Evolutionary conservation across 2,329 filamentous ascomycete genomes (phyloP).

Genomic region (Chaetothyriales sp.): DNA sequence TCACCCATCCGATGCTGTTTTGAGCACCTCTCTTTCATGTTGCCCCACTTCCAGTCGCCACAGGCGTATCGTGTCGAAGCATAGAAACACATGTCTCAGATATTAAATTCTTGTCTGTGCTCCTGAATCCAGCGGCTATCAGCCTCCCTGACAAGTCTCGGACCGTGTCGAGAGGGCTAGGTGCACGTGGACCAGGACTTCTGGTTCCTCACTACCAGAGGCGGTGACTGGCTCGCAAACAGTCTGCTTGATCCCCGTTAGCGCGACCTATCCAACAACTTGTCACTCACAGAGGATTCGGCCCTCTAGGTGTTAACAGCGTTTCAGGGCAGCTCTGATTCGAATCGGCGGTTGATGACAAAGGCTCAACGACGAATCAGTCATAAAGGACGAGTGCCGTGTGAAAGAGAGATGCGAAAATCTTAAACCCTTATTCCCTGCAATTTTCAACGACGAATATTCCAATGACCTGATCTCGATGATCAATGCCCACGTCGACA

Average conservation of each 20-base stretch:
- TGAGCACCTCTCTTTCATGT: slow-evolving; percentile 16
- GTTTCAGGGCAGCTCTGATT: neutral
- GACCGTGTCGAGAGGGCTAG: neutral
- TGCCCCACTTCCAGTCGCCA: slow-evolving; percentile 18
- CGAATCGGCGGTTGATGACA: neutral
- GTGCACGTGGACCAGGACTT: neutral
- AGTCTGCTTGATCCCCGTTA: neutral
- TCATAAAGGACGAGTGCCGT: neutral
- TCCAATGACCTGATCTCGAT: neutral
- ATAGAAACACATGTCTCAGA: slow-evolving; percentile 14
- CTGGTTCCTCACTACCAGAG: neutral
- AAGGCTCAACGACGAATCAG: neutral
- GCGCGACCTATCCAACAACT: neutral
- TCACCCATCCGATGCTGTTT: slow-evolving; percentile 17
- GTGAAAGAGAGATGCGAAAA: neutral
- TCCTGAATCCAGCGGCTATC: neutral
- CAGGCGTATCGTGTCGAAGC: slow-evolving; percentile 11
- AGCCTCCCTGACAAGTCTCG: neutral
- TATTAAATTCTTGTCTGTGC: neutral
- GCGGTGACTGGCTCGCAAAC: neutral
- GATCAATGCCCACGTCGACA: neutral
- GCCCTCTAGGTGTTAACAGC: neutral
- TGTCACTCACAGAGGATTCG: neutral
- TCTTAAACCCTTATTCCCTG: neutral
- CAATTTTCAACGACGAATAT: neutral